Percentiles rank a stretch among this genome's conserved stretches.
Evolutionary conservation across 805 yeast genomes (phyloP).

Genomic region (Saccharomyces kudriavzevii): DNA sequence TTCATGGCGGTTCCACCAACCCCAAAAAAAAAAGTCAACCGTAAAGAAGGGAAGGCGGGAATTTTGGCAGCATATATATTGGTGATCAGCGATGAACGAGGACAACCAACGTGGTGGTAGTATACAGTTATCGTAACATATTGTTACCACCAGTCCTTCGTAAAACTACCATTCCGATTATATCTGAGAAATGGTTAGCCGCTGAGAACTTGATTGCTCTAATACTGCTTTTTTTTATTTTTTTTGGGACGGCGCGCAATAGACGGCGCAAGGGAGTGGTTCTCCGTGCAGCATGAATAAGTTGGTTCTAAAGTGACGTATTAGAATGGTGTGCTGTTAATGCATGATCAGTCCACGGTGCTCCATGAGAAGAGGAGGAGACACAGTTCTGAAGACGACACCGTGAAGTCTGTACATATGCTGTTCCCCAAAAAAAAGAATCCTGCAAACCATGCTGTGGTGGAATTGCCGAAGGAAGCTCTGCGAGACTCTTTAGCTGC

Average conservation of each 20-base stretch:
- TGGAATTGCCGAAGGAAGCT: slow-evolving; percentile 12
- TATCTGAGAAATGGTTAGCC: background rate
- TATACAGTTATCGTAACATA: background rate
- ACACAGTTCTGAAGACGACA: background rate
- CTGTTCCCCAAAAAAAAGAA: background rate
- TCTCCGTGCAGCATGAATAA: background rate
- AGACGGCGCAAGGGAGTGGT: background rate
- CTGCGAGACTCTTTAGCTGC: slow-evolving; percentile 23
- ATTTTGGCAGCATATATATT: background rate
- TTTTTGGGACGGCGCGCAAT: background rate
- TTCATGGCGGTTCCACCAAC: too few species aligned
- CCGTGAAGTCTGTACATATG: background rate
- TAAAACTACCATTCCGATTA: background rate
- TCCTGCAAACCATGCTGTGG: background rate
- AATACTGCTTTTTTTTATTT: background rate
- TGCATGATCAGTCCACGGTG: background rate
- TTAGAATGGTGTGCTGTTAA: background rate
- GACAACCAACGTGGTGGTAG: too few species aligned
- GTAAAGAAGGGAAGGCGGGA: too few species aligned
- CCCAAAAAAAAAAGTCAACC: too few species aligned
- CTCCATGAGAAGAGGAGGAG: background rate
- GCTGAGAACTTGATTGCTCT: background rate
- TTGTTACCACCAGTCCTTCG: background rate
- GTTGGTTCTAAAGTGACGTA: background rate
- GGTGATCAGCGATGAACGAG: too few species aligned